phyloP scores from a whole-genome alignment of 805 yeast genomes.

The Saccharomyces paradoxus region DNA sequence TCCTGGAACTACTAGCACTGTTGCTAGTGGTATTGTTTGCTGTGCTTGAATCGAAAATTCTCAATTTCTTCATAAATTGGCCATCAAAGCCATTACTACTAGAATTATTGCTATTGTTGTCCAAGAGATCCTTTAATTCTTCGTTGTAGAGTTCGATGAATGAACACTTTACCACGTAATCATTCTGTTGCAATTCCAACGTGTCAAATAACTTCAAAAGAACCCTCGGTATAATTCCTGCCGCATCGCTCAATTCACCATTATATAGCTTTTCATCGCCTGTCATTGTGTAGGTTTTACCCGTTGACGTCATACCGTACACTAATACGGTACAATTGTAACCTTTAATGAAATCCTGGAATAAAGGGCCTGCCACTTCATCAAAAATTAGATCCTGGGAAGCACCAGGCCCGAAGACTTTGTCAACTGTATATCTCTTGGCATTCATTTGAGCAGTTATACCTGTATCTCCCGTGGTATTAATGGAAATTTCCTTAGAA shows the following conservation, averaged over 20 bases:
- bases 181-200: constrained; percentile 36
- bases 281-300: constrained; percentile 74
- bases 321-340: constrained; percentile 79
- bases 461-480: constrained; percentile 35
- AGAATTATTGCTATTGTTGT: constrained; percentile 11
- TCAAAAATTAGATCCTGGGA: constrained; percentile 62
- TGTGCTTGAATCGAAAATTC: constrained; percentile 40
- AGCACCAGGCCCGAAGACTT: constrained; percentile 75
- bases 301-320: constrained; percentile 90
- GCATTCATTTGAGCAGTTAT: constrained; percentile 35
- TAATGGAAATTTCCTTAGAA: constrained; percentile 40
- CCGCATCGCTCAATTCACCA: constrained; percentile 36
- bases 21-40: constrained; percentile 4
- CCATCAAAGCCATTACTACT: constrained; percentile 4
- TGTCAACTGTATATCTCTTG: constrained; percentile 65
- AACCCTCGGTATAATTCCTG: constrained; percentile 62
- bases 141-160: constrained; percentile 85
- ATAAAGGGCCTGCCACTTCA: constrained; percentile 54
- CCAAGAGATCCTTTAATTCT: constrained; percentile 65
- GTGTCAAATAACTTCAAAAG: constrained; percentile 48
- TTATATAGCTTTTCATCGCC: constrained; percentile 45
- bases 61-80: constrained; percentile 37
- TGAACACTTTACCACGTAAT: constrained; percentile 64
- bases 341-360: constrained; percentile 63
- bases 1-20: constrained; percentile 7